Base-by-base conservation (phyloP, 2,329 filamentous ascomycete species). In the Phialophora verrucosa region DNA sequence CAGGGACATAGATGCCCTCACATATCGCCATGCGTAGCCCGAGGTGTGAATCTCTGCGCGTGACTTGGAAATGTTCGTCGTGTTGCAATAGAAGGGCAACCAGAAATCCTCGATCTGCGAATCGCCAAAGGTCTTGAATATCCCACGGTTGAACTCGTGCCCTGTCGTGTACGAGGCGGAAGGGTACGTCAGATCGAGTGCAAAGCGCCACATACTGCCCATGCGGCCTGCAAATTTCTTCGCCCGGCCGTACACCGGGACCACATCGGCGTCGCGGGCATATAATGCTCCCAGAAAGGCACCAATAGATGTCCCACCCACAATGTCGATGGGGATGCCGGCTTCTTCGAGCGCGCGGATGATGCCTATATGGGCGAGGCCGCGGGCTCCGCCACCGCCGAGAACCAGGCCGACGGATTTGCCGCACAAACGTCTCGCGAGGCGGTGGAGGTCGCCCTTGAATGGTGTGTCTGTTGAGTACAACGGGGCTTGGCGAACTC, bases 151-250 rank as follows among this genome's bases (percentile, higher is more conserved):
- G 85, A 99, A 99, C 75, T 99, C 95, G 76, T 99, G 95, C 0
- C 95, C 95, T 0, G 95, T 99, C 0, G 96, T 99, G 79, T 99
- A 99, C 1, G 94, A 97, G 7, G 92, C 92, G 5, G 94, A 95
- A 0, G 95, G 95, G 77, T 99, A 99, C 0, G 95, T 99, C 73
- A 99, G 79, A 75, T 99, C 95, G 2, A 99, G 83, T 0, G 93
- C 93, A 77, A 99, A 97, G n/a, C 95, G 88, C 95, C 95, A 99
- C 80, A 98, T 92, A 78, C 94, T 98, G 53, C 92, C 92, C 96
- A 99, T 99, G n/a, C 96, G 90, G 4, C 95, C 93, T 0, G 95
- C 88, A 77, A 99, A 99, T 77, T 97, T 97, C 85, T 99, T 99
- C 14, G 93, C 93, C 54, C 96, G 87, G 0, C 95, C 95, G 74